A percentile compares a stretch with the other conserved stretches of the same genome.
phyloP scores from a whole-genome alignment of 1,284 basidiomycete species.

The Rhodofomes roseus region DNA sequence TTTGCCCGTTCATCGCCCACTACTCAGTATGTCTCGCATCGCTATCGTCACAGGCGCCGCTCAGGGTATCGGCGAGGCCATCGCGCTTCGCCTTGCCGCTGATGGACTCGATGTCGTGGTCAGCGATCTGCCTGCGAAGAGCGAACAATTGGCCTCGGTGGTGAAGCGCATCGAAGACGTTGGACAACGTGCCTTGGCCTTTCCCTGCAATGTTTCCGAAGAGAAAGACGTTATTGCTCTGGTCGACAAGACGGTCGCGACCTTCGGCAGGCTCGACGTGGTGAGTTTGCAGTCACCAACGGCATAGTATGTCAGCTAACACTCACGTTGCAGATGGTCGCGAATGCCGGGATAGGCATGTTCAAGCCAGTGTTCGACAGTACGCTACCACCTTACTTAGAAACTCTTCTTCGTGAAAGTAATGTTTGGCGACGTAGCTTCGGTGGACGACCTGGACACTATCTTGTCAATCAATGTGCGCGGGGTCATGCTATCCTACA shows the following conservation, averaged over 20 bases:
- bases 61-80: conserved; percentile 40
- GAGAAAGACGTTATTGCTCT: conserved; percentile 35
- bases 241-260: conserved; percentile 26
- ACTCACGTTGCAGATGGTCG: conserved; percentile 20
- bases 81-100: conserved; percentile 36
- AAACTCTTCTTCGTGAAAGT: neutral
- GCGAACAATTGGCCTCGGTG: conserved; percentile 24
- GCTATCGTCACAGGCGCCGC: conserved; percentile 37
- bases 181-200: conserved; percentile 25
- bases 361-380: conserved; percentile 15
- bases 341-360: conserved; percentile 23
- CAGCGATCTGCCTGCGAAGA: conserved; percentile 31
- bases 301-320: neutral
- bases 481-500: conserved; percentile 29
- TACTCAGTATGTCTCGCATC: conserved; percentile 7
- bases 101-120: conserved; percentile 40
- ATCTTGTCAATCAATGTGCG: conserved; percentile 25
- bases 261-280: conserved; percentile 24
- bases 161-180: conserved; percentile 27
- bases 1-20: too few relatives aligned
- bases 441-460: conserved; percentile 18
- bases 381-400: neutral
- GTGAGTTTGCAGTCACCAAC: conserved; percentile 5
- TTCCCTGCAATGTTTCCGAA: conserved; percentile 33
- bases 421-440: neutral